Base-by-base conservation (phyloP, 371 early-diverging fungal species). In the Nematocida ironsii region DNA sequence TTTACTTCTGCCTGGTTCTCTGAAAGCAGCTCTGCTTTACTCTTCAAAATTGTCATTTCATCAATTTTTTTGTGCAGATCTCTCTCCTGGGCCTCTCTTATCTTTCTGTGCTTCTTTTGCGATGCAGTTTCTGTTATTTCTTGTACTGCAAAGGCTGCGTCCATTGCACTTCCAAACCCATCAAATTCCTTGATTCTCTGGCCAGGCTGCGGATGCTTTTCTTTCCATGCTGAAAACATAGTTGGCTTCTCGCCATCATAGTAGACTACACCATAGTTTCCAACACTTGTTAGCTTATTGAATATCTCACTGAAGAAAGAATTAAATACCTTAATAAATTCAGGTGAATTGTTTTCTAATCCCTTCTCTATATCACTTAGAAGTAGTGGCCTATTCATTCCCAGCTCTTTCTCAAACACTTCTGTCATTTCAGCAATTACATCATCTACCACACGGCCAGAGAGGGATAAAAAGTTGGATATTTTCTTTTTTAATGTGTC, bases 61-160 rank as follows among this genome's bases (percentile, higher is more conserved):
- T 80, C 58, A 20, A 72, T 48, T 57, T 86, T 86, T 20, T 85
- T 75, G 52, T 81, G 73, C 62, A 71, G 69, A 25, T 84, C 81
- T 71, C 52, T 83, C 40, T 66, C 72, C 64, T 80, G 76, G 5
- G 71, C 60, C 60, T 80, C 72, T 3, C 45, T 0, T 39, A 78
- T 78, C 39, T 70, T 67, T 42, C 80, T 45, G 16, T 42, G 42
- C 62, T 78, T 78, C 6, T 82, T 78, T 39, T 78, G 76, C 6
- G 80, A 74, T 25, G 47, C 55, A 6, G 70, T 78, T 39, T 78
- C 80, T 44, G 13, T 7, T 33, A 78, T 42, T n/a, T 25, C 80
- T 7, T 52, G 58, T 33, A 48, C 71, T 4, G 27, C 18, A 71
- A 78, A 78, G 16, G 60, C 80, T 23, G 70, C 70, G 58, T 78